Base-by-base conservation (phyloP, 1,139 yeast genomes). In the Nakaseomyces kungkrabaensis region DNA sequence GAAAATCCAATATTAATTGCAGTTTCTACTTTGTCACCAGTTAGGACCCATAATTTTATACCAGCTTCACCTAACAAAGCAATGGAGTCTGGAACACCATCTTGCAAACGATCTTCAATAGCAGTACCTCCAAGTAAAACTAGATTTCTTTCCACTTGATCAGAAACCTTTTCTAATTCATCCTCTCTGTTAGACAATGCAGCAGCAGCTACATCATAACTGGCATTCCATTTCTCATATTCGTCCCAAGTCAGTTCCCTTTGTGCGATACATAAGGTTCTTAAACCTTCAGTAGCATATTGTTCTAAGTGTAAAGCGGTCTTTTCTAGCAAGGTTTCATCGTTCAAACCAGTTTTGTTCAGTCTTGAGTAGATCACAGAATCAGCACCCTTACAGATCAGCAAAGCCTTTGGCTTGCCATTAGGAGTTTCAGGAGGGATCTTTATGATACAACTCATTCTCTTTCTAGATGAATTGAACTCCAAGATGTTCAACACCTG, bases 1-100 rank as follows among this genome's bases (percentile, higher is more conserved):
- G 97, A 88, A 66, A 88, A 92, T 3, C 98, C 98, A 72, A 92
- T 92, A 64, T 92, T 92, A 62, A 92, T 92, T 9, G 98, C 98
- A 32, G 98, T 92, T 69, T 92, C 98, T 48, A 92, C 94, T 69
- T 90, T 86, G 69, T 92, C 98, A 68, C 98, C 98, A 9, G 98
- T 92, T 52, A 92, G 75, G 37, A 92, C 97, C 98, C 98, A 92
- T 51, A 92, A 73, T 68, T 92, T 92, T 57, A 92, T 86, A 61
- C 98, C 98, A 6, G 97, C 98, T 59, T 82, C 78, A n/a, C 84
- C 87, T 51, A 92, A 76, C 47, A 85, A 70, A 11, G 89, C 83
- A 67, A 92, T 92, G 3, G 97, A 79, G 57, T 88, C 95, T 1
- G 98, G 97, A n/a, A 92, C 98, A 65, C 98, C 98, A 54, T 83